Evolutionary conservation across 345 rosid genomes (phyloP), one percentile per base, ranked within the genome.

Genomic region (Salix koriyanagi): DNA sequence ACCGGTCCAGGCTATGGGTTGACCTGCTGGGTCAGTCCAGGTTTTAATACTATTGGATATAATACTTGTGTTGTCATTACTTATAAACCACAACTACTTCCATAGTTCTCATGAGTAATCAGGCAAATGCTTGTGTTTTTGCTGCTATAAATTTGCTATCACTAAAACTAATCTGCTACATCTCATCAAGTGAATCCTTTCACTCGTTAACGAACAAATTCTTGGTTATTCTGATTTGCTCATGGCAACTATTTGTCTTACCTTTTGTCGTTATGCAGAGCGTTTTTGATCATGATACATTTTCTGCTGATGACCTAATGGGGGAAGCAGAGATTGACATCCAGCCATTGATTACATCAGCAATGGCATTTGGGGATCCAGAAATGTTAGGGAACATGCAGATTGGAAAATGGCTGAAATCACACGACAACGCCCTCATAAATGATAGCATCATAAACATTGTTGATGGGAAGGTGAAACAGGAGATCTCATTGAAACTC

Each of bases 271-370:
- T 23, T 23, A 5, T 18, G 15, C 91, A 96, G 99, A 84, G 83
- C 85, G 97, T 96, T 71, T 96, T 78, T 80, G 98, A 96, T 79
- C 71, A 94, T 3, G 97, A 94, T 75, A 92, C 94, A 25, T 94
- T 96, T 75, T 96, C 99, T 15, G 92, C 97, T 4, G 98, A 96
- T 75, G 99, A 96, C 87, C 90, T 96, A 87, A 96, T 96, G 99
- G 98, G 99, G 74, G 98, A 92, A 83, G 99, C 98, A 16, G 92
- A 86, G 85, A 79, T 96, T 1, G 99, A 94, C 86, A 84, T 96
- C 82, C 99, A 92, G 76, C 97, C 98, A 6, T 71, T 96, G 85
- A 85, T 92, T 77, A 89, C 92, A 75, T 89, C 99, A 7, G 98
- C 99, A n/a, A 88, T 92, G 98, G 95, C 97, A 15, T 93, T 78